Conservation (phyloP, 2,329 filamentous ascomycete species). For the Pseudogymnoascus sp. region DNA sequence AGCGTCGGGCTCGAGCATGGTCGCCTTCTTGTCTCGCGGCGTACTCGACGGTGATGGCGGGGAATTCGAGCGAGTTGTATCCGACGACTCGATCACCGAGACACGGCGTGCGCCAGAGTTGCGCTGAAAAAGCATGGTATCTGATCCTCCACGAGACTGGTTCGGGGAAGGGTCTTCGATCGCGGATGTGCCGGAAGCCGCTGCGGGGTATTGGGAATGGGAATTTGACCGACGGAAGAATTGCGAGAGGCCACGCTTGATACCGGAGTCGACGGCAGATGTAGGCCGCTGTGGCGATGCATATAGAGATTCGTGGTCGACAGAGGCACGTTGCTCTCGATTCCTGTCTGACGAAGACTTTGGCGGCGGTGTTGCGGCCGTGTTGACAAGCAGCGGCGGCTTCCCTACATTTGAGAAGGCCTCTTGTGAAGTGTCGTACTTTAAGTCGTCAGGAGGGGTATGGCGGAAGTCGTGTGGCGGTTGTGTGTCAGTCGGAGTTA, state of each 20-base stretch:
- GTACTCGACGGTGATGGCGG: slow-evolving; percentile 38
- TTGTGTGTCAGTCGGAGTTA: slow-evolving; percentile 50
- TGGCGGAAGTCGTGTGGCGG: slow-evolving; percentile 46
- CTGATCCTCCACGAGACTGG: slow-evolving; percentile 18
- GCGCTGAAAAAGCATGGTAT: slow-evolving; percentile 22
- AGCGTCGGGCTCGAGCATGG: slow-evolving; percentile 22
- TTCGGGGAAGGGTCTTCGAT: not conserved
- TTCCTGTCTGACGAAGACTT: slow-evolving; percentile 11
- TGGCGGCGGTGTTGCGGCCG: slow-evolving; percentile 18
- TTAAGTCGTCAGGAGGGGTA: slow-evolving; percentile 26
- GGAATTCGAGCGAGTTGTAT: slow-evolving; percentile 39
- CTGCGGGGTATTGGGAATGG: not conserved
- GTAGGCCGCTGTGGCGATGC: not conserved
- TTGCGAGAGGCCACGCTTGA: slow-evolving; percentile 28
- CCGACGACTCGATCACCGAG: slow-evolving; percentile 39
- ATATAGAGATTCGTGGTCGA: not conserved
- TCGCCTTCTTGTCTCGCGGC: slow-evolving; percentile 14
- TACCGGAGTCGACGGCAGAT: not conserved
- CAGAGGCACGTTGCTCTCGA: not conserved
- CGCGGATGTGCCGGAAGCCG: not conserved
- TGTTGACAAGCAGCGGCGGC: slow-evolving; percentile 19
- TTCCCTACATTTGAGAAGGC: slow-evolving; percentile 13
- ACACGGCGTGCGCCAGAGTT: slow-evolving; percentile 32
- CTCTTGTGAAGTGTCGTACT: slow-evolving; percentile 8
- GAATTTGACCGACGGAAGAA: slow-evolving; percentile 25